Conservation (phyloP, 306 rosid species). For the Inga leiocalycina region DNA sequence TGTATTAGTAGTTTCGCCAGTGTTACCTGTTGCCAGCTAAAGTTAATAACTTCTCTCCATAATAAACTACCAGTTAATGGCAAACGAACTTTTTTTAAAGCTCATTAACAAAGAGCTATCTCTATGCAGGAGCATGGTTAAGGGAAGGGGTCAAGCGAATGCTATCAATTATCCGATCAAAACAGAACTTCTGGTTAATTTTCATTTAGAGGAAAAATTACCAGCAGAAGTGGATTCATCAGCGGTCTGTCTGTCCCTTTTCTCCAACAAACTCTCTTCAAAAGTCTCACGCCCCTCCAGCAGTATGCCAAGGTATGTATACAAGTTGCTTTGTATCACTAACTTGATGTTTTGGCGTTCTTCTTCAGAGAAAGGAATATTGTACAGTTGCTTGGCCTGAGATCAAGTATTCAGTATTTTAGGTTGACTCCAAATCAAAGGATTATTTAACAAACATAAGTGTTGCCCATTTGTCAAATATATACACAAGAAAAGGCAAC, state of each 20-base stretch:
- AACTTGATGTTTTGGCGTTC: constrained; percentile 68
- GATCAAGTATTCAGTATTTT: constrained; percentile 30
- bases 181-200: neutral
- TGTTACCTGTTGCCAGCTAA: constrained; percentile 42
- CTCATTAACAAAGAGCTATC: neutral
- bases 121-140: neutral
- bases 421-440: constrained; percentile 28
- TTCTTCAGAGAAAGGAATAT: constrained; percentile 70
- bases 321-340: constrained; percentile 73
- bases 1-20: constrained; percentile 35
- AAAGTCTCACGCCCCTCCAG: constrained; percentile 71
- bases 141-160: constrained; percentile 6
- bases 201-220: constrained; percentile 28
- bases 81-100: constrained; percentile 17
- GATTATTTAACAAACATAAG: constrained; percentile 6
- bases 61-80: neutral
- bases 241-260: constrained; percentile 36
- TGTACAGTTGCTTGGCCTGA: constrained; percentile 71
- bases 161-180: neutral
- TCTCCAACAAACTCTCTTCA: constrained; percentile 63
- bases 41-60: constrained; percentile 20
- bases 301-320: constrained; percentile 60
- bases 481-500: neutral
- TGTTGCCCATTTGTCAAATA: neutral
- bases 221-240: constrained; percentile 64